Base-by-base conservation (phyloP, 177 flowering plant genomes). In the Vitis hybrid region DNA sequence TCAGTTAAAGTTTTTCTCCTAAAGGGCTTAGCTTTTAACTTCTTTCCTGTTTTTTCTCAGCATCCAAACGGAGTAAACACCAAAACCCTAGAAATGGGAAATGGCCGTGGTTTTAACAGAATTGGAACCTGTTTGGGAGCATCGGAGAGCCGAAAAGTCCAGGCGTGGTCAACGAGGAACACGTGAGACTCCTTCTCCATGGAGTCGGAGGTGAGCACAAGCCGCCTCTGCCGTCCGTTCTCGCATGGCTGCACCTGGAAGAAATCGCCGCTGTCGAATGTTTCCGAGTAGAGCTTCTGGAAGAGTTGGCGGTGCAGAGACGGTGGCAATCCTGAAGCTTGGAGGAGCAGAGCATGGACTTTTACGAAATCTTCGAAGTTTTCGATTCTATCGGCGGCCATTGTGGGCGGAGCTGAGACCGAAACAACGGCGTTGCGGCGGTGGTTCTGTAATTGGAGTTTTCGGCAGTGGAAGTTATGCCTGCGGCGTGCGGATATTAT, bases 71-170 rank as follows among this genome's bases (percentile, higher is more conserved):
- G 9, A 66, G 2, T 21, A 2, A 54, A 27, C 1, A 30, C 9
- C 41, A 53, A 60, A 71, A n/a, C 52, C 59, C 4, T 3, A 3
- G 9, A 41, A 6, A 55, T 20, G 2, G 35, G 12, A 3, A 21
- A 46, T 12, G 11, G 13, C 18, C 1, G 0, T 62, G 10, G 21
- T 9, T 55, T 12, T 4, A 51, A 6, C 30, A 62, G 21, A 48
- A 10, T 13, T 10, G 48, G 12, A 7, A 93, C 99, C 90, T 95
- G 99, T 61, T 91, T 88, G 61, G 81, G 86, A 67, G 95, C 93
- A 79, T 96, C 97, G 62, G 90, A 64, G 60, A 95, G 90, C 13
- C 98, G 93, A 74, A 96, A 96, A 14, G 97, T 88, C 99, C 97
- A 96, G 59, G 98, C 98, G 62, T 96, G 98, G 76, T 96, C 99